phyloP scores from a whole-genome alignment of 2,329 filamentous ascomycete genomes.

The Acephala macrosclerotiorum region DNA sequence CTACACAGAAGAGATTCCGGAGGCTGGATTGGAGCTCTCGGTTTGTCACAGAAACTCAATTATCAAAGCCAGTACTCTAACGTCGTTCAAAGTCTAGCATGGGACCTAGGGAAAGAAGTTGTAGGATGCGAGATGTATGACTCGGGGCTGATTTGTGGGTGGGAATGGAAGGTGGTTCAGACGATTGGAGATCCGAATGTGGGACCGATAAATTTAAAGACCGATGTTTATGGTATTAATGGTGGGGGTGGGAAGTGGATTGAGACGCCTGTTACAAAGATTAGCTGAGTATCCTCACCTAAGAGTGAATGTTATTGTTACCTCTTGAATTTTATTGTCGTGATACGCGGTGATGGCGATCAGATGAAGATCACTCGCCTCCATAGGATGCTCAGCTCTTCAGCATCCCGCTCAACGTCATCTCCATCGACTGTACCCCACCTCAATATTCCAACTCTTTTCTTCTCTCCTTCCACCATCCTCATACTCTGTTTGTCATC shows the following conservation, averaged over 20 bases:
- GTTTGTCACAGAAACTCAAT: neutral
- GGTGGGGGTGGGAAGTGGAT: neutral
- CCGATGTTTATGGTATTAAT: neutral
- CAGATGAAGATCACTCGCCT: too few species aligned
- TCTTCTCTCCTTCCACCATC: too few species aligned
- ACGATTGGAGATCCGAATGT: neutral
- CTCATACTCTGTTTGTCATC: too few species aligned
- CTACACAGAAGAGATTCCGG: neutral
- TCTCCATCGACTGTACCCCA: too few species aligned
- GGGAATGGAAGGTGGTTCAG: neutral
- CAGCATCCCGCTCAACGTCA: too few species aligned
- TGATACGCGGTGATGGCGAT: too few species aligned
- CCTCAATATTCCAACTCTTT: too few species aligned
- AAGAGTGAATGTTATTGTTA: too few species aligned
- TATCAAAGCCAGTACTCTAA: conserved; percentile 4
- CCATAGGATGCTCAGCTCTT: too few species aligned
- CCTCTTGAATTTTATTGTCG: too few species aligned
- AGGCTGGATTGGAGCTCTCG: conserved; percentile 5
- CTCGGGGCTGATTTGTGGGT: neutral
- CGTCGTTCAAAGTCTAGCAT: neutral
- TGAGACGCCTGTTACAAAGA: neutral
- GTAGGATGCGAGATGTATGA: conserved; percentile 6
- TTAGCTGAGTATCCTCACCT: neutral
- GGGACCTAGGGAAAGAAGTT: neutral
- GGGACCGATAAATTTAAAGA: neutral